A percentile compares a stretch with the other conserved stretches of the same genome.
Conservation (phyloP, 2,329 filamentous ascomycete species). For the Fusarium algeriense region DNA sequence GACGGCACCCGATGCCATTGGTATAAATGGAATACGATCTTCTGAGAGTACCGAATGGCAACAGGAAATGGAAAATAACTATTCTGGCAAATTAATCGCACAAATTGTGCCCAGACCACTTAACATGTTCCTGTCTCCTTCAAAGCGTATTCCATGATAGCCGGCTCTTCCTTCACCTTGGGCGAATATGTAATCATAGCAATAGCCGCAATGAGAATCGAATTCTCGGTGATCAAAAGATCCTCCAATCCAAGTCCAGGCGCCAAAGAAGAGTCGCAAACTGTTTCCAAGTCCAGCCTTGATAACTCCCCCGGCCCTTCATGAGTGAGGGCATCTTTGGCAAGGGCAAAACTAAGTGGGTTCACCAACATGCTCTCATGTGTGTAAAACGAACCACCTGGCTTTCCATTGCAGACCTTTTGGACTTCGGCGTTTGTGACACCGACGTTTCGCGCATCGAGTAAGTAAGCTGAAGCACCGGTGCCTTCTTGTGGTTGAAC, state of each 20-base stretch:
- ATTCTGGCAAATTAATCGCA: too few species aligned
- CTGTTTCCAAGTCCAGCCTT: not conserved
- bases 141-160: not conserved
- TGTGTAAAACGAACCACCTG: constrained; percentile 10
- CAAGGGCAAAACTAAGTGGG: constrained; percentile 5
- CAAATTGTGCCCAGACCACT: not conserved
- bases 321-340: constrained; percentile 5
- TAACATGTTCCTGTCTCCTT: not conserved
- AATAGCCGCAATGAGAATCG: not conserved
- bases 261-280: not conserved
- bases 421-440: constrained; percentile 13
- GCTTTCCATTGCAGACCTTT: not conserved
- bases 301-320: not conserved
- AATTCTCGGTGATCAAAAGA: not conserved
- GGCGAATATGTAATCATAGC: not conserved
- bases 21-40: too few species aligned
- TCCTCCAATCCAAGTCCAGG: constrained; percentile 7
- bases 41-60: too few species aligned
- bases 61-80: too few species aligned
- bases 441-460: not conserved
- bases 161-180: constrained; percentile 5
- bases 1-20: too few species aligned
- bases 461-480: constrained; percentile 4
- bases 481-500: constrained; percentile 13
- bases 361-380: constrained; percentile 19